These are phyloP conservation scores for Corylus heterophylla DNA, from an alignment of 306 rosid species.

Conservation along the genomic window DNA sequence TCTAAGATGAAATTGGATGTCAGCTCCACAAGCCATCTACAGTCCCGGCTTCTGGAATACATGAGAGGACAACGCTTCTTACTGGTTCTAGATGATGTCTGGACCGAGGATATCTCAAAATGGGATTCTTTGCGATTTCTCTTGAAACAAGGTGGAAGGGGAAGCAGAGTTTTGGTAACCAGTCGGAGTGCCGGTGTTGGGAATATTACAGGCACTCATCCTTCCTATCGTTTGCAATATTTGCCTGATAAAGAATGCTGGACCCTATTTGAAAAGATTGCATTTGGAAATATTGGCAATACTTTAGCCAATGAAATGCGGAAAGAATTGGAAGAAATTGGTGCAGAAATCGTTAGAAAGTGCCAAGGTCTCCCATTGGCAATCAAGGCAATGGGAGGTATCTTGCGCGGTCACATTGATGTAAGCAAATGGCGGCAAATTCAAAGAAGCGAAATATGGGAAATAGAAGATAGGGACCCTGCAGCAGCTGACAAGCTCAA, in stretches of 20 bases:
- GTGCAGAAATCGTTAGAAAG: no score
- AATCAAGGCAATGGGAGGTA: no score
- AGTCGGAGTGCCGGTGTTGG: neutral
- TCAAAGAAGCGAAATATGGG: no score
- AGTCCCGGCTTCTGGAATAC: neutral
- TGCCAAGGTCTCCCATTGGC: no score
- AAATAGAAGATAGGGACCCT: no score
- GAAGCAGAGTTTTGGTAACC: neutral
- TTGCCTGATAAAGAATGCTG: slow-evolving; percentile 14
- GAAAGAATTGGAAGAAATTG: no score
- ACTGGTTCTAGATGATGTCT: slow-evolving; percentile 33
- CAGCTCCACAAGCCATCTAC: neutral
- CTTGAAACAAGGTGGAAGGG: neutral
- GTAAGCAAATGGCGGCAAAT: no score
- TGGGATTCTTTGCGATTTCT: slow-evolving; percentile 16
- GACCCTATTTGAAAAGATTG: slow-evolving; percentile 23
- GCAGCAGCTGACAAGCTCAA: neutral
- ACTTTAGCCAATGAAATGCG: no score
- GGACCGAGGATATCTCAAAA: slow-evolving; percentile 12
- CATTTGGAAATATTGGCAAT: no score
- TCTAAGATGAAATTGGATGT: neutral
- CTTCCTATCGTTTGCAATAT: slow-evolving; percentile 1
- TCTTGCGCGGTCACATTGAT: no score
- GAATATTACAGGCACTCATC: neutral
- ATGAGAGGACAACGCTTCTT: slow-evolving; percentile 5